Percentiles rank a stretch among this genome's conserved stretches.
Evolutionary conservation across 768 basidiomycete genomes (phyloP).

Genomic region (Tricholoma bakamatsutake): DNA sequence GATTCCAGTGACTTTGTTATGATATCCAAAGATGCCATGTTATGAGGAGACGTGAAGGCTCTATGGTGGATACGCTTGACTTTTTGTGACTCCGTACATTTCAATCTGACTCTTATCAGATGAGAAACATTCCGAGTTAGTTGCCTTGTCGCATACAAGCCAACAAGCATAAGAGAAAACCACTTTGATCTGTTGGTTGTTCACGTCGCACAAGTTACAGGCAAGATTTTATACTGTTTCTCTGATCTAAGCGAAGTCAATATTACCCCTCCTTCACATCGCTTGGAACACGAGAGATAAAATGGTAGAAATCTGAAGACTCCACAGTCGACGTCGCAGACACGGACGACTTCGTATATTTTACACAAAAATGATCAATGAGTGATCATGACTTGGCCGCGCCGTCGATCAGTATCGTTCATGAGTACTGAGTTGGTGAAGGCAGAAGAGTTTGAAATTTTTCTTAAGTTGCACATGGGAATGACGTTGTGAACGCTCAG

Average conservation of each 20-base stretch:
- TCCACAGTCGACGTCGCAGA: too few relatives aligned
- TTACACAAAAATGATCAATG: too few relatives aligned
- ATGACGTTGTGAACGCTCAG: too few relatives aligned
- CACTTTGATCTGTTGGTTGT: background rate
- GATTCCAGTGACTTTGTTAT: conserved; percentile 39
- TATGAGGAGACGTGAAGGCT: conserved; percentile 9
- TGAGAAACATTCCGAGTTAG: conserved; percentile 19
- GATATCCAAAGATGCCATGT: conserved; percentile 31
- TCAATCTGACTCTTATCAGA: conserved; percentile 35
- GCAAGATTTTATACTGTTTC: background rate
- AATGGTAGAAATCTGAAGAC: background rate
- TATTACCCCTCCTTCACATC: background rate
- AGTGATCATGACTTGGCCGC: too few relatives aligned
- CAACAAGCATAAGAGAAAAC: conserved; percentile 25
- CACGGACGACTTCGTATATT: too few relatives aligned
- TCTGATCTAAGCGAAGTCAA: conserved; percentile 16
- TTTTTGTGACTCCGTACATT: conserved; percentile 32
- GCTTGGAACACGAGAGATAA: background rate
- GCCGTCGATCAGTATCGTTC: too few relatives aligned
- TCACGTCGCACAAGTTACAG: background rate
- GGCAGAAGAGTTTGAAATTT: too few relatives aligned
- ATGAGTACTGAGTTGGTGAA: too few relatives aligned
- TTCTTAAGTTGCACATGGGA: too few relatives aligned
- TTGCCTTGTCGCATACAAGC: conserved; percentile 22
- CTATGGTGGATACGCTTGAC: conserved; percentile 11